Evolutionary conservation across 1,284 basidiomycete genomes (phyloP), one percentile per base, ranked within the genome.

Genomic region (Phaffia rhodozyma): DNA sequence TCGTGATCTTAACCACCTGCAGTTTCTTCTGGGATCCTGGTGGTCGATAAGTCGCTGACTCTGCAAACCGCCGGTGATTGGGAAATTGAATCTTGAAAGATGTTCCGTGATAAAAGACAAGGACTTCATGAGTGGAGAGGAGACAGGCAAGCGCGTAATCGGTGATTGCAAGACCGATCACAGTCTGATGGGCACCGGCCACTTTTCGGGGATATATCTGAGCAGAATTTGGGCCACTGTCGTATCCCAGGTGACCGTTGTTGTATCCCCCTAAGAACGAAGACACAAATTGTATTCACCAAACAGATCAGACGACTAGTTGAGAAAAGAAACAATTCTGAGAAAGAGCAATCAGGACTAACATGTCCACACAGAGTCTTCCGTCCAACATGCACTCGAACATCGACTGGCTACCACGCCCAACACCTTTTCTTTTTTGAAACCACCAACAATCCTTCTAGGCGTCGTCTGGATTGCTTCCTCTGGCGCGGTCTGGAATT

Each of bases 351-450:
- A 94, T 96, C 93, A 9, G 9, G 32, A 43, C 38, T 43, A 43
- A 43, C 93, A 98, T 0, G 93, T 96, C 76, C 84, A 97, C 0
- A 97, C 82, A n/a, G 85, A 83, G 21, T 82, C 81, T 3, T 73
- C 72, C 0, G 92, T 96, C 86, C 90, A 98, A 72, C 90, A 94
- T 1, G 85, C 91, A 25, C 89, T 91, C 29, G 91, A 87, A 29
- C 84, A 85, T 71, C 89, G 87, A 67, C 87, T 90, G 0, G 92
- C 91, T 0, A 92, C 89, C 3, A 94, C 81, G 23, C 96, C 96
- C 25, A 79, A 75, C 0, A 96, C 85, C 29, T 79, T 70, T 69
- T 92, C 89, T 74, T 87, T 90, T 79, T 86, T 89, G 67, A 97
- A 75, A 1, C 84, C 79, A 0, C 87, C 88, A 7, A 83, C 76